phyloP scores from a whole-genome alignment of 192 early-diverging fungal genomes.

The Linnemannia schmuckeri region DNA sequence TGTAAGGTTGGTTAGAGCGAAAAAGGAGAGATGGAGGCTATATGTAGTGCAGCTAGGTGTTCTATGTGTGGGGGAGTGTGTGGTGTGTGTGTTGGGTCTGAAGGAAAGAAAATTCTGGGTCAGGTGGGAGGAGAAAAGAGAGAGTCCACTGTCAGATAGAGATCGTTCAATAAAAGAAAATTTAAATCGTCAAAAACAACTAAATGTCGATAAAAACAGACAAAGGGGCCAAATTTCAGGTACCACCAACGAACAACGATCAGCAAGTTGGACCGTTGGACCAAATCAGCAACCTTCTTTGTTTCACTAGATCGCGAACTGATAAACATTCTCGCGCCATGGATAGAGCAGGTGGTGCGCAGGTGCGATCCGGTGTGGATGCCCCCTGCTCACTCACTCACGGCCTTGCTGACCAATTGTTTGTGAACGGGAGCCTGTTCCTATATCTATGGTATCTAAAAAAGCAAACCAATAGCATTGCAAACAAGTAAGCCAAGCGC shows the following conservation, averaged over 20 bases:
- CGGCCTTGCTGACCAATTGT: no score
- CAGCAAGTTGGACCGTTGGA: neutral
- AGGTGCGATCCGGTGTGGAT: neutral
- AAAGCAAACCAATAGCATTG: neutral
- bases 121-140: neutral
- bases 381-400: neutral
- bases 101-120: neutral
- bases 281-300: neutral
- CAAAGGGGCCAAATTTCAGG: neutral
- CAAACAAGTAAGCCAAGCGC: neutral
- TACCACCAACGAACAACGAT: no score
- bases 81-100: neutral
- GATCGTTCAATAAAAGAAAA: conserved; percentile 6
- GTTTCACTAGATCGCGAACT: neutral
- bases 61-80: neutral
- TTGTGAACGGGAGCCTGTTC: neutral
- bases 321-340: neutral
- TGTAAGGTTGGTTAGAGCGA: neutral
- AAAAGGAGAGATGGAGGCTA: neutral
- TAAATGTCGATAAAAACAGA: neutral
- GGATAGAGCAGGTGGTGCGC: neutral
- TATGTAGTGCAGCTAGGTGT: neutral
- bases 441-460: neutral
- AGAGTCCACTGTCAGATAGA: neutral
- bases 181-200: neutral